Conservation (phyloP, 208 protist species). For the Acanthamoeba sp. region DNA sequence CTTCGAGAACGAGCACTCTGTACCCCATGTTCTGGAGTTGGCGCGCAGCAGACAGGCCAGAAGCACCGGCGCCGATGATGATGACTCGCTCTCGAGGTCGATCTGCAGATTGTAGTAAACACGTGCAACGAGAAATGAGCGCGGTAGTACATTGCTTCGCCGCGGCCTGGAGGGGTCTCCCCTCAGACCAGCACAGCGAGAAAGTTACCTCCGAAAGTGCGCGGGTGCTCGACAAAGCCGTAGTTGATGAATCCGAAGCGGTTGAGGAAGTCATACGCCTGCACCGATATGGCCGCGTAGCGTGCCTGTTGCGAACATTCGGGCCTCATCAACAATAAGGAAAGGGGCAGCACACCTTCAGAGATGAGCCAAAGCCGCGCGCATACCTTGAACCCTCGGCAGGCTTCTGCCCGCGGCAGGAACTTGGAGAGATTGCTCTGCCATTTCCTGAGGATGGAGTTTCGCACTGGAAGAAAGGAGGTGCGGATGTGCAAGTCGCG, state of each 20-base stretch:
- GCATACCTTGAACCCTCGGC: not conserved
- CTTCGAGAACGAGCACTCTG: slow-evolving; percentile 66
- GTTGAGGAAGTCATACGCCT: slow-evolving; percentile 42
- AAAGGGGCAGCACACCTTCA: not conserved
- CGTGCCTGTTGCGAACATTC: not conserved
- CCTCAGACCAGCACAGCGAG: too few relatives aligned
- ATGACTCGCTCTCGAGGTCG: slow-evolving; percentile 22
- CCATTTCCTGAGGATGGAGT: slow-evolving; percentile 56
- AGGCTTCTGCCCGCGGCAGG: slow-evolving; percentile 21
- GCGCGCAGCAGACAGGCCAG: slow-evolving; percentile 73
- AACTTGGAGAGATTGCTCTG: slow-evolving; percentile 28
- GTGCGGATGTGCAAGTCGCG: not conserved
- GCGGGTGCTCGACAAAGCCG: slow-evolving; percentile 31
- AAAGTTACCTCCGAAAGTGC: not conserved
- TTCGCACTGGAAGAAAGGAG: not conserved
- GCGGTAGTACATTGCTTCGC: too few relatives aligned
- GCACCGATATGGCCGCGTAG: not conserved
- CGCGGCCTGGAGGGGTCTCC: too few relatives aligned
- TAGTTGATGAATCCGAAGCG: slow-evolving; percentile 68
- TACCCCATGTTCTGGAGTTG: slow-evolving; percentile 59
- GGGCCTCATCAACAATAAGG: not conserved
- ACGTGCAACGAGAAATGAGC: not conserved
- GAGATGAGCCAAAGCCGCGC: not conserved
- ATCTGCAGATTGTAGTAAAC: not conserved
- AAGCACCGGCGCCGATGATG: slow-evolving; percentile 74